Percentiles rank a stretch among this genome's conserved stretches.
phyloP scores from a whole-genome alignment of 306 rosid genomes.

The Acacia confusa region DNA sequence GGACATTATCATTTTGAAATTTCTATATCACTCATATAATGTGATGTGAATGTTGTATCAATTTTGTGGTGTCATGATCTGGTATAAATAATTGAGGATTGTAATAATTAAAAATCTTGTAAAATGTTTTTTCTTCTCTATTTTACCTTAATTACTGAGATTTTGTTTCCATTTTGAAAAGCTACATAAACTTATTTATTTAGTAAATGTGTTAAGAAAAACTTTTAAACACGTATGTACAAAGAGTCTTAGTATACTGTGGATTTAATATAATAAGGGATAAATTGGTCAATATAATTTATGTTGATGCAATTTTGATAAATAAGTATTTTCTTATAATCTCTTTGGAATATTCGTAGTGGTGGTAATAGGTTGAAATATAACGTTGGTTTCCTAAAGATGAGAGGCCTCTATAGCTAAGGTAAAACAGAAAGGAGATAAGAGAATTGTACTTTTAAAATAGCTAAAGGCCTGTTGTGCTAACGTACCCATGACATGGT shows the following conservation, averaged over 20 bases:
- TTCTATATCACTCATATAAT: conserved; percentile 7
- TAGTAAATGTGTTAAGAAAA: not conserved
- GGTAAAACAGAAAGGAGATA: not conserved
- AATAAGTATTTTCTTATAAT: not conserved
- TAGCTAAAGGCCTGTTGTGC: not conserved
- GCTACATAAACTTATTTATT: not conserved
- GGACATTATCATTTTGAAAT: conserved; percentile 24
- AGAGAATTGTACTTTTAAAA: not conserved
- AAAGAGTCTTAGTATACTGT: not conserved
- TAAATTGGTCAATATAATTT: not conserved
- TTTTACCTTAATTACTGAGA: not conserved
- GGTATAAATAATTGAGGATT: not conserved
- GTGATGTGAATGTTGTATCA: not conserved
- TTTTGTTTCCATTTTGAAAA: not conserved
- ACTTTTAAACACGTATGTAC: not conserved
- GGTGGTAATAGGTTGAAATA: not conserved
- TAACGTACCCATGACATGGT: not conserved
- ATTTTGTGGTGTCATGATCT: not conserved
- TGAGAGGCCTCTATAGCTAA: not conserved
- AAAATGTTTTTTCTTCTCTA: not conserved
- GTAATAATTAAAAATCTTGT: not conserved
- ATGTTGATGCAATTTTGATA: not conserved
- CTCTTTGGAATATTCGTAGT: not conserved
- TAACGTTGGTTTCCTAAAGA: not conserved
- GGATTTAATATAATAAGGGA: not conserved